These are phyloP conservation scores for Suhomyces sp. DNA, from an alignment of 805 yeast genomes.

Conservation along the genomic window DNA sequence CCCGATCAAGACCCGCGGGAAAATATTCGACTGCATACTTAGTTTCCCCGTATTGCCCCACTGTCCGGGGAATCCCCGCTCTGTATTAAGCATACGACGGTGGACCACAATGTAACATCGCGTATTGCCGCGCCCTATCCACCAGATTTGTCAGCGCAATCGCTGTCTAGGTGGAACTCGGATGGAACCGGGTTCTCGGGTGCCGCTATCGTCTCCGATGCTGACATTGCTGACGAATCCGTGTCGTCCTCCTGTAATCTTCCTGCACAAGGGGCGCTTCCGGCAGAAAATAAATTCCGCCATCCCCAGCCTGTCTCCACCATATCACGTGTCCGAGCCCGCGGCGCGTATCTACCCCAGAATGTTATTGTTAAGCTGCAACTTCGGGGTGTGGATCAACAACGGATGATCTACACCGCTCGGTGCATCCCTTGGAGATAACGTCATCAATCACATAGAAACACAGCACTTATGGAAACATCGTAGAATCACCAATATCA, in stretches of 20 bases:
- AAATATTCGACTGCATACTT: background rate
- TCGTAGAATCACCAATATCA: background rate
- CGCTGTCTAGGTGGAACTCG: background rate
- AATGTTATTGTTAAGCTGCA: background rate
- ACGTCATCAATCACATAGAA: background rate
- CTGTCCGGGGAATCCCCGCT: background rate
- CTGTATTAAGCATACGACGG: background rate
- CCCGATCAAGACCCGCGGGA: background rate
- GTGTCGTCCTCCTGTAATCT: background rate
- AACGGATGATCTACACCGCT: background rate
- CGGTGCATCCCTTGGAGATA: background rate
- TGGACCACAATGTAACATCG: background rate
- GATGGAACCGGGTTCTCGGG: background rate
- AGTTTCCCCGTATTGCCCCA: background rate
- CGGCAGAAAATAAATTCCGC: background rate
- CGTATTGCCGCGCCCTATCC: background rate
- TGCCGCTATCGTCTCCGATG: background rate
- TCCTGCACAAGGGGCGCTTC: background rate
- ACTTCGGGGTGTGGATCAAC: background rate
- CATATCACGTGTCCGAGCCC: background rate
- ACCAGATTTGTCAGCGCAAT: background rate
- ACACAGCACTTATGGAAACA: background rate
- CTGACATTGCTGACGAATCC: background rate
- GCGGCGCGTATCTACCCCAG: background rate
- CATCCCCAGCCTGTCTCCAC: background rate